These are phyloP conservation scores for Saccharomycopsis microspora DNA, from an alignment of 805 yeast genomes.

Conservation along the genomic window DNA sequence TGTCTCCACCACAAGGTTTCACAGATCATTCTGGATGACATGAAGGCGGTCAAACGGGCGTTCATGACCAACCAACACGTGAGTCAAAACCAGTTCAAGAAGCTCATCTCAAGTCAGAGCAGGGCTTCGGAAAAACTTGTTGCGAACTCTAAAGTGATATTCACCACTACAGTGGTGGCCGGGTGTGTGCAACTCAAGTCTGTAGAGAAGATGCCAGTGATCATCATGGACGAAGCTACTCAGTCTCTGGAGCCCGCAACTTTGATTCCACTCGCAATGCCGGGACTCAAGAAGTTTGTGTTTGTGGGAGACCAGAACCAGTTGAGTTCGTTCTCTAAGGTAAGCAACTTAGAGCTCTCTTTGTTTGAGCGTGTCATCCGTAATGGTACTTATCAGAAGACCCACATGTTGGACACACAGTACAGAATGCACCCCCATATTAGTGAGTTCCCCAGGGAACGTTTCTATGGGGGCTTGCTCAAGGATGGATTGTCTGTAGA, in stretches of 20 bases:
- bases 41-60: conserved; percentile 32
- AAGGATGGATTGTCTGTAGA: conserved; percentile 48
- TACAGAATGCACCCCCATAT: conserved; percentile 60
- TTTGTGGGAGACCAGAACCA: conserved; percentile 74
- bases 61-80: conserved; percentile 34
- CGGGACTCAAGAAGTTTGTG: conserved; percentile 54
- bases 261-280: conserved; percentile 57
- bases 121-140: conserved; percentile 38
- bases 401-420: conserved; percentile 60
- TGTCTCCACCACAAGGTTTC: conserved; percentile 54
- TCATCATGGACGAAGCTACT: conserved; percentile 71
- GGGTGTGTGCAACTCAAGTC: conserved; percentile 55
- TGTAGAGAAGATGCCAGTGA: conserved; percentile 45
- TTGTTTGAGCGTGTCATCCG: conserved; percentile 54
- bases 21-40: conserved; percentile 34
- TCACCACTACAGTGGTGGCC: conserved; percentile 63
- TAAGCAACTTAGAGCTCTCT: conserved; percentile 55
- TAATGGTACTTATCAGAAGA: conserved; percentile 48
- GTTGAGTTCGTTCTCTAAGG: conserved; percentile 58
- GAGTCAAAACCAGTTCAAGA: conserved; percentile 37
- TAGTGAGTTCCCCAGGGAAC: conserved; percentile 44
- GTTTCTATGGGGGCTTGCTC: conserved; percentile 38
- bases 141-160: conserved; percentile 57
- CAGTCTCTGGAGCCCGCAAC: conserved; percentile 68
- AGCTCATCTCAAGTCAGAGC: conserved; percentile 33